A percentile compares a stretch with the other conserved stretches of the same genome.
phyloP scores from a whole-genome alignment of 73 alveolate genomes.

The Diophrys appendiculata region DNA sequence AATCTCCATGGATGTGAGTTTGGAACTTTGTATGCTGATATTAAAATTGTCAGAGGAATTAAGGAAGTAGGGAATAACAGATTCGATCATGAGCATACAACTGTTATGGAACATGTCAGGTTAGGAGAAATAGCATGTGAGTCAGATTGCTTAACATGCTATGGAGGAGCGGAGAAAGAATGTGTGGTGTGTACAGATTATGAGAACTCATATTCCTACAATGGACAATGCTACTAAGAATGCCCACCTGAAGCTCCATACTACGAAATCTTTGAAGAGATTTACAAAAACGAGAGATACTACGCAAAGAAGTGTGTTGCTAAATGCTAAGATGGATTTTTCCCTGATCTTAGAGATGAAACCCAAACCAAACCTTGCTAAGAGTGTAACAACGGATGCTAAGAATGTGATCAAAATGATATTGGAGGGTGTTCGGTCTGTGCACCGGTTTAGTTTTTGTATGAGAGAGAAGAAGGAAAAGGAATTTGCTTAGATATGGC shows the following conservation, averaged over 20 bases:
- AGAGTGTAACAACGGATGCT: conserved; percentile 48
- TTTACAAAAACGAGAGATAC: background rate
- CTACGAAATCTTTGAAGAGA: background rate
- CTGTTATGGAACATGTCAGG: conserved; percentile 3
- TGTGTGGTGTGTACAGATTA: conserved; percentile 40
- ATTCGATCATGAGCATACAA: background rate
- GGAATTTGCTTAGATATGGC: background rate
- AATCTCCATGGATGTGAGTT: conserved; percentile 42
- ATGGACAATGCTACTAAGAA: conserved; percentile 30
- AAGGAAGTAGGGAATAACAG: conserved; percentile 1
- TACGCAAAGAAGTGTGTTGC: conserved; percentile 13
- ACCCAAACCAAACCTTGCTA: conserved; percentile 36
- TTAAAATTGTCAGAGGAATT: conserved; percentile 47
- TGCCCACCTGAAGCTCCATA: conserved; percentile 39
- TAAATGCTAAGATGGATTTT: conserved; percentile 30
- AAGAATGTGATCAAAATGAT: conserved; percentile 28
- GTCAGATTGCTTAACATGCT: conserved; percentile 32
- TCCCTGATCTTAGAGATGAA: conserved; percentile 11
- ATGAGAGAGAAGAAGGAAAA: background rate
- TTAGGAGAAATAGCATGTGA: conserved; percentile 46
- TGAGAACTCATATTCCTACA: background rate
- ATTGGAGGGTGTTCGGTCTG: conserved; percentile 46
- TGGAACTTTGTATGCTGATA: conserved; percentile 40
- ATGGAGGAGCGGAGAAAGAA: conserved; percentile 19
- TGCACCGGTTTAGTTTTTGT: background rate